These are phyloP conservation scores for Akanthomyces lecanii DNA, from an alignment of 2,329 filamentous ascomycete species.

Conservation along the genomic window DNA sequence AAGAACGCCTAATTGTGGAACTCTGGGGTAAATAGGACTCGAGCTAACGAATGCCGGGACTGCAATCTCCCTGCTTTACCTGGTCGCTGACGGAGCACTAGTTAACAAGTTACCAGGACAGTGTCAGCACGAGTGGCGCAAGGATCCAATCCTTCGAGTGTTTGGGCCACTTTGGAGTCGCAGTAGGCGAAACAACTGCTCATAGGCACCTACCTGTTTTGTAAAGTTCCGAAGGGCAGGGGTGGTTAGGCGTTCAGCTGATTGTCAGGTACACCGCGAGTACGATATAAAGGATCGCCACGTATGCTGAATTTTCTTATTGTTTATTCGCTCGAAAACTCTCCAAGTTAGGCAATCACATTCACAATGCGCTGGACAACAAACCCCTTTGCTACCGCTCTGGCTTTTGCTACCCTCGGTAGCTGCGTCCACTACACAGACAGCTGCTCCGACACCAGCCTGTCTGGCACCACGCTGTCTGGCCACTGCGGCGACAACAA, in stretches of 20 bases:
- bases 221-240: neutral
- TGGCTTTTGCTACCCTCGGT: constrained; percentile 8
- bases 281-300: constrained; percentile 3
- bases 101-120: too few species aligned
- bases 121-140: neutral
- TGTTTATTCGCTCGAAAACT: neutral
- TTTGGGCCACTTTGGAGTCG: neutral
- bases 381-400: neutral
- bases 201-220: neutral
- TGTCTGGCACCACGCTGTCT: constrained; percentile 1
- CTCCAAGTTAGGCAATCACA: neutral
- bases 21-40: neutral
- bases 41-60: neutral
- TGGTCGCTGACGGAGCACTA: neutral
- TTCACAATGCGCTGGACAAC: neutral
- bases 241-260: neutral
- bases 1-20: neutral
- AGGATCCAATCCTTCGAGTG: neutral
- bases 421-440: constrained; percentile 13
- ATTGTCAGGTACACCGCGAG: neutral
- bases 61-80: too few species aligned
- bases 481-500: constrained; percentile 15
- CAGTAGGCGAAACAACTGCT: neutral
- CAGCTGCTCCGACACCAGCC: constrained; percentile 5
- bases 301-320: neutral